Evolutionary conservation across 371 early-diverging fungal species (phyloP), one percentile per base, ranked within the genome.

Genomic region (Circinella umbellata): DNA sequence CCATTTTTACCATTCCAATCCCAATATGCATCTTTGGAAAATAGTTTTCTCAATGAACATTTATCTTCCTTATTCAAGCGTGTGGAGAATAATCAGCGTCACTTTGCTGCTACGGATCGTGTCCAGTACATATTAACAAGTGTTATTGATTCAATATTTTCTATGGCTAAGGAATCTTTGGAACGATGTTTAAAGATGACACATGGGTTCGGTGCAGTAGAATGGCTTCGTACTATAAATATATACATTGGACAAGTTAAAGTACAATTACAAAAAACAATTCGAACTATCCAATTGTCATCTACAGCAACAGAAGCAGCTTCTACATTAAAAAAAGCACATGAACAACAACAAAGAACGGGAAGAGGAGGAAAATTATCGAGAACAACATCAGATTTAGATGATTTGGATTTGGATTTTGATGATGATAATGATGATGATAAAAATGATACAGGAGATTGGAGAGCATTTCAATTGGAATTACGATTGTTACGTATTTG

Each of bases 1-100:
- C 81, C 89, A 0, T 93, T 92, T 64, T 69, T 86, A 63, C 74
- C 82, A 0, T 86, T 83, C 71, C 92, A 92, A 64, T 86, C 89
- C 51, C 83, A 86, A 48, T 91, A 88, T 77, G 83, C 80, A 3
- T 73, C 81, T 15, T 74, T 85, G 10, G 92, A 92, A 62, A 74
- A 69, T 0, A 73, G 77, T 5, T 82, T 85, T 69, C 73, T 89
- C 10, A 68, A 55, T 7, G 66, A 71, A 6, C 54, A 80, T 35
- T 62, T 85, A 13, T 60, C 69, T 8, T 51, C 66, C 3, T 61
- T 79, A 3, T 79, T 88, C 18, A 67, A 68, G 7, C 51, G 51
- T 15, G 42, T 42, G 11, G 37, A 63, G 66, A n/a, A n/a, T 68
- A 35, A 61, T 49, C 35, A 27, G 73, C 10, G 3, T 13, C 3